Conservation (phyloP, 805 yeast species). For the Teunomyces cretensis region DNA sequence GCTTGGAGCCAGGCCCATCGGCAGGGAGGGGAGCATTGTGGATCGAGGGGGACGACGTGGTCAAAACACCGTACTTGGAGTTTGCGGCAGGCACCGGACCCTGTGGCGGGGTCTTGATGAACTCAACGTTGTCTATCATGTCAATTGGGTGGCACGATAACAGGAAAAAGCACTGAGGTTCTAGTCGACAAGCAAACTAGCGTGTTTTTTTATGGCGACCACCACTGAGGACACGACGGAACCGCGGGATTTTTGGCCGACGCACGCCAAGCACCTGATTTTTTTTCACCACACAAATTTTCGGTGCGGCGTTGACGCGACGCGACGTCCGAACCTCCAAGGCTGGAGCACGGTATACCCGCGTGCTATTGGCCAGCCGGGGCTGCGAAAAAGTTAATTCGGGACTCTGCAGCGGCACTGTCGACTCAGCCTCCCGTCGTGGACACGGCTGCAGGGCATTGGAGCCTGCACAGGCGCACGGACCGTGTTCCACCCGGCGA, state of each 20-base stretch:
- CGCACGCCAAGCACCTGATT: background rate
- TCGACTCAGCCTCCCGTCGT: no score
- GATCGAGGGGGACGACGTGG: conserved; percentile 61
- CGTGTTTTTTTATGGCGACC: background rate
- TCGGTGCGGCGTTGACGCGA: background rate
- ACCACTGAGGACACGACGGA: no score
- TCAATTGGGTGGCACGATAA: conserved; percentile 1
- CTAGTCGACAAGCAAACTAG: no score
- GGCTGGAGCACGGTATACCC: background rate
- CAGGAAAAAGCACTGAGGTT: background rate
- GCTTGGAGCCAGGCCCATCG: conserved; percentile 83
- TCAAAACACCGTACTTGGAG: conserved; percentile 34
- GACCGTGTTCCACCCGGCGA: no score
- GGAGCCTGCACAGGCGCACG: no score
- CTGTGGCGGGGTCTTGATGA: conserved; percentile 60
- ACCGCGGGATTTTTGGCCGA: background rate
- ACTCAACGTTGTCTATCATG: conserved; percentile 48
- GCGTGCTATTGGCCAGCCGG: background rate
- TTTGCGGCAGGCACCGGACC: conserved; percentile 31
- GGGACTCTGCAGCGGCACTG: no score
- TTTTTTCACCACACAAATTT: background rate
- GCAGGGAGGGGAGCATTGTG: conserved; percentile 87
- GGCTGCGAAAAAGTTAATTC: background rate
- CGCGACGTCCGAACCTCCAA: no score
- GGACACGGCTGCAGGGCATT: no score